Base-by-base conservation (phyloP, 139 green algal genomes). In the Pseudopediastrum boryanum region DNA sequence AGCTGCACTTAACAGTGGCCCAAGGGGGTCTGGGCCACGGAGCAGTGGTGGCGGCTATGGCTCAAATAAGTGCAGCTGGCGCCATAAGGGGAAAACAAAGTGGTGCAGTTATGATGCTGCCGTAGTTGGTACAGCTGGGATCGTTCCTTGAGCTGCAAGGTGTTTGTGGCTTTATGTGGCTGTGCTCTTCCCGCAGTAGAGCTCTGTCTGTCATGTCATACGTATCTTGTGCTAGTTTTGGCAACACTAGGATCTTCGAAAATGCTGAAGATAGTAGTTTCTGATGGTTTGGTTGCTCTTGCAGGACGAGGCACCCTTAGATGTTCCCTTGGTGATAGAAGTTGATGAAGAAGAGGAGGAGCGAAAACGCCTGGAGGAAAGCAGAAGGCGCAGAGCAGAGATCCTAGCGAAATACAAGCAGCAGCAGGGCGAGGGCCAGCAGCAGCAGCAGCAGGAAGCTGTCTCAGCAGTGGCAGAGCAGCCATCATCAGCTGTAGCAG, bases 391-490 rank as follows among this genome's bases (percentile, higher is more conserved):
- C 25, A 67, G 89, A 5, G 68, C 83, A 72, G 86, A 84, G 39
- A 92, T 94, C 71, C 69, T 93, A 44, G 89, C 84, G 51, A 92
- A 90, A 72, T 86, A 94, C 69, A 62, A 83, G 70, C 59, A 78
- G 58, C 31, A 43, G 66, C 31, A 16, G 65, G 59, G 6, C 7
- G 3, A 19, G 48, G 31, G 1, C 6, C 6, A n/a, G 51, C 63
- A 71, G 63, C 31, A n/a, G 63, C 63, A 71, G 38, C 6, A 21
- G 38, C n/a, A 41, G 35, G 63, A 13, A 4, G 29, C 61, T 21
- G 16, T 36, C 33, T 19, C 29, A 35, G 13, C 61, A 35, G 29
- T 35, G 6, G 6, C 61, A 5, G 29, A 31, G 61, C 23, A 31
- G 61, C n/a, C 7, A 13, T 9, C 54, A 6, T 6, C 54, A 27